Percentiles rank a stretch among this genome's conserved stretches.
Conservation (phyloP, 106 monocot species). For the Vanilla planifolia region DNA sequence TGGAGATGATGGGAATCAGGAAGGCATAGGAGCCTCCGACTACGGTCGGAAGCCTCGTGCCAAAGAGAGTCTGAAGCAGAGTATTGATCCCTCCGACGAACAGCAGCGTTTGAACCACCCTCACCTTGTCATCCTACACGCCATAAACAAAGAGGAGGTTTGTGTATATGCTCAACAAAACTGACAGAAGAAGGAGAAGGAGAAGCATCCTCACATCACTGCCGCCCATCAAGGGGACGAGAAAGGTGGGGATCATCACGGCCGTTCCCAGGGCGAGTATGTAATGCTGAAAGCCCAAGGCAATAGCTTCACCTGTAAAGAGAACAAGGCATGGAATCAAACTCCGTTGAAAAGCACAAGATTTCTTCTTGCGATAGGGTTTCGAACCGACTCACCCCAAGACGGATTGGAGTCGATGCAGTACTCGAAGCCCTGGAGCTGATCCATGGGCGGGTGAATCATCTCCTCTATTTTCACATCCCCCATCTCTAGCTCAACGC, state of each 20-base stretch:
- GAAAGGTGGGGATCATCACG: slow-evolving; percentile 88
- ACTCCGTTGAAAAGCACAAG: not conserved
- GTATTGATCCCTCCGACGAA: slow-evolving; percentile 91
- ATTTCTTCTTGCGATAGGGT: not conserved
- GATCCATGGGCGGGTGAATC: slow-evolving; percentile 85
- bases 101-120: slow-evolving; percentile 84
- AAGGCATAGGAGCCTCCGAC: slow-evolving; percentile 81
- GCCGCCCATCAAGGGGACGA: slow-evolving; percentile 45
- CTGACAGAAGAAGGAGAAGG: not conserved
- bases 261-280: slow-evolving; percentile 82
- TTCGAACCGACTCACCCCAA: slow-evolving; percentile 2
- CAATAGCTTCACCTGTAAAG: slow-evolving; percentile 21
- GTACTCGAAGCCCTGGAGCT: slow-evolving; percentile 92
- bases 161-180: not conserved
- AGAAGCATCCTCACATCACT: slow-evolving; percentile 35
- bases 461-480: slow-evolving; percentile 83
- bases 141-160: not conserved
- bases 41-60: slow-evolving; percentile 83
- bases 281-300: slow-evolving; percentile 78
- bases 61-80: slow-evolving; percentile 87
- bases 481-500: slow-evolving; percentile 21
- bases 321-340: not conserved
- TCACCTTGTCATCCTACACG: slow-evolving; percentile 78
- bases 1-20: slow-evolving; percentile 80
- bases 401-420: slow-evolving; percentile 93